Evolutionary conservation across 2,329 filamentous ascomycete species (phyloP), one percentile per base, ranked within the genome.

Genomic region (Trichophyton mentagrophytes): DNA sequence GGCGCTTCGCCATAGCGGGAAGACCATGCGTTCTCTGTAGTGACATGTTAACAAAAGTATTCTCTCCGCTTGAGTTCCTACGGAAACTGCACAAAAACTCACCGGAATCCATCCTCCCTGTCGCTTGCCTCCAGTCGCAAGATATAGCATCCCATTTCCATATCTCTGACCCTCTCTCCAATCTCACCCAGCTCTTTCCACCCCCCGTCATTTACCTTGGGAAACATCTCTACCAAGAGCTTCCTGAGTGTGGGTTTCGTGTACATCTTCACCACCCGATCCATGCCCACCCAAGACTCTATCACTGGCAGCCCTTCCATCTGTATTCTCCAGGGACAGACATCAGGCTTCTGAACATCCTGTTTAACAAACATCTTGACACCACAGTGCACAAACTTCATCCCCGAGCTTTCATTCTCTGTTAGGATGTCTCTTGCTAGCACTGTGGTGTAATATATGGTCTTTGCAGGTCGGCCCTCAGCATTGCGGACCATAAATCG

Each of bases 341-440:
- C 87, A 60, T 91, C 87, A 40, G 87, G 85, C 3, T 86, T 88
- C 62, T 95, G 91, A 0, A 89, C 87, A 69, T 96, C 90, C 73
- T 97, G 92, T 78, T 95, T 96, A 79, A 97, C 93, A 72, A 95
- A 99, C 90, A 97, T 97, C 77, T 95, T 95, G 38, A 99, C 91
- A 65, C 93, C 93, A 58, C 88, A 92, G 74, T 99, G 93, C 57
- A 99, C 88, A 71, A 99, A 96, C 72, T 93, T 95, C 74, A 97
- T 86, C 53, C 90, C 90, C 30, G 88, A 86, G 49, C 90, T 89
- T 73, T 96, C 90, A 72, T 99, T 99, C 70, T 87, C 82, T 3
- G 81, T 83, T 2, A 99, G 81, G 60, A 99, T 93, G 65, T 92
- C 87, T 36, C 90, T 87, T 22, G 90, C 87, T 11, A 97, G 81